Evolutionary conservation across 1,284 basidiomycete genomes (phyloP).

Genomic region (Pholiota adiposa): DNA sequence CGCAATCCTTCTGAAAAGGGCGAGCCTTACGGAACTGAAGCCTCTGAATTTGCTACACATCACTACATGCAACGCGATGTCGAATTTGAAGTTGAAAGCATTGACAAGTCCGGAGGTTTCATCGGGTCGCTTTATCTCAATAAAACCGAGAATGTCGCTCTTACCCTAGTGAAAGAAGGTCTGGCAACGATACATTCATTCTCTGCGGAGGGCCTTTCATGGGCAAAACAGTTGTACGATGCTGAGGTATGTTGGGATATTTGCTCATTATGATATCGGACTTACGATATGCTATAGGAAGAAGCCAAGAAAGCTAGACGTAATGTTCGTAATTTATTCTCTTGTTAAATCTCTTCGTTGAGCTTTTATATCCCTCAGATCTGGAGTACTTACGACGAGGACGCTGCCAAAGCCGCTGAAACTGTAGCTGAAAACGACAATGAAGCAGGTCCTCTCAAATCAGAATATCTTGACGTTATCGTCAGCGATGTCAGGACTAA

Average conservation of each 20-base stretch:
- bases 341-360: conserved; percentile 4
- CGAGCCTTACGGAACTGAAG: conserved; percentile 89
- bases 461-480: conserved; percentile 91
- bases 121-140: conserved; percentile 89
- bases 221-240: conserved; percentile 79
- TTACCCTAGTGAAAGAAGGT: conserved; percentile 85
- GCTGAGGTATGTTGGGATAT: conserved; percentile 68
- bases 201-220: conserved; percentile 83
- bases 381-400: conserved; percentile 82
- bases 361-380: conserved; percentile 53
- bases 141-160: conserved; percentile 85
- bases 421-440: conserved; percentile 42
- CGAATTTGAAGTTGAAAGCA: conserved; percentile 88
- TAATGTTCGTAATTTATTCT: conserved; percentile 58
- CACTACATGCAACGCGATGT: conserved; percentile 94
- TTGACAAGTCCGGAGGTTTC: conserved; percentile 96
- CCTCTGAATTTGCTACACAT: conserved; percentile 79
- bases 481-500: conserved; percentile 86
- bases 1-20: conserved; percentile 84
- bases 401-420: conserved; percentile 59
- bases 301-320: conserved; percentile 79
- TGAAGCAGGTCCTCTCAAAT: conserved; percentile 61
- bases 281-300: conserved; percentile 45
- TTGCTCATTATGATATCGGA: neutral
- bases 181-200: conserved; percentile 87